Evolutionary conservation across 176 grass and related monocot species (phyloP).

Genomic region (Zoysia japonica): DNA sequence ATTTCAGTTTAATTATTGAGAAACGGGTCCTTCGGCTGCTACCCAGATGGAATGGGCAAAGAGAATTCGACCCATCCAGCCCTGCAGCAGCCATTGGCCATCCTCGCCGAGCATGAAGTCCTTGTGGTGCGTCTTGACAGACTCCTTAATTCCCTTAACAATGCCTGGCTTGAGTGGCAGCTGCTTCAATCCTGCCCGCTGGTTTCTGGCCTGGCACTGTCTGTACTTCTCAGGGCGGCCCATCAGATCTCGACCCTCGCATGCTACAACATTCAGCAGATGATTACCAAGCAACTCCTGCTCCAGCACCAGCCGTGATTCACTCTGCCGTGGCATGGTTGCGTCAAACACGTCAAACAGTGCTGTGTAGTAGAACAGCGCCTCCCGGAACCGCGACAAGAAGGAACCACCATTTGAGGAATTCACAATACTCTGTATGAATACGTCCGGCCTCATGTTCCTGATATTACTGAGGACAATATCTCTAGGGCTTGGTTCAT

Average conservation of each 20-base stretch:
- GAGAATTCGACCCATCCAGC: slow-evolving; percentile 47
- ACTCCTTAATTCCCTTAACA: slow-evolving; percentile 20
- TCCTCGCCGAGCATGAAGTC: slow-evolving; percentile 44
- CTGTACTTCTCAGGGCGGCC: slow-evolving; percentile 47
- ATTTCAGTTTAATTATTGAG: background rate
- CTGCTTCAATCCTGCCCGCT: slow-evolving; percentile 37
- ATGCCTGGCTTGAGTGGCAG: slow-evolving; percentile 5
- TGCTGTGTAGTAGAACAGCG: slow-evolving; percentile 32
- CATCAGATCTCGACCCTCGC: slow-evolving; percentile 40
- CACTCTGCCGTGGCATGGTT: slow-evolving; percentile 35
- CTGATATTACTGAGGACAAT: slow-evolving; percentile 37
- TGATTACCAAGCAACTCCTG: background rate
- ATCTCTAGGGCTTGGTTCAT: slow-evolving; percentile 37
- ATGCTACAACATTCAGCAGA: slow-evolving; percentile 45
- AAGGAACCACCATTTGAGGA: slow-evolving; percentile 40
- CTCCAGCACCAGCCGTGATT: slow-evolving; percentile 31
- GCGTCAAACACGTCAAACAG: slow-evolving; percentile 39
- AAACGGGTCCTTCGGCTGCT: background rate
- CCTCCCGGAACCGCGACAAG: slow-evolving; percentile 47
- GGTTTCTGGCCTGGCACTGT: slow-evolving; percentile 33
- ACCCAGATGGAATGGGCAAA: slow-evolving; percentile 41
- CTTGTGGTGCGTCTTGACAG: slow-evolving; percentile 40
- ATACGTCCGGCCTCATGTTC: slow-evolving; percentile 40
- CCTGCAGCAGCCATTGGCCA: slow-evolving; percentile 39
- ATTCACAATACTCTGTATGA: slow-evolving; percentile 35